A percentile compares a stretch with the other conserved stretches of the same genome.
Conservation (phyloP, 2,329 filamentous ascomycete genomes). For the Fusarium nanum region DNA sequence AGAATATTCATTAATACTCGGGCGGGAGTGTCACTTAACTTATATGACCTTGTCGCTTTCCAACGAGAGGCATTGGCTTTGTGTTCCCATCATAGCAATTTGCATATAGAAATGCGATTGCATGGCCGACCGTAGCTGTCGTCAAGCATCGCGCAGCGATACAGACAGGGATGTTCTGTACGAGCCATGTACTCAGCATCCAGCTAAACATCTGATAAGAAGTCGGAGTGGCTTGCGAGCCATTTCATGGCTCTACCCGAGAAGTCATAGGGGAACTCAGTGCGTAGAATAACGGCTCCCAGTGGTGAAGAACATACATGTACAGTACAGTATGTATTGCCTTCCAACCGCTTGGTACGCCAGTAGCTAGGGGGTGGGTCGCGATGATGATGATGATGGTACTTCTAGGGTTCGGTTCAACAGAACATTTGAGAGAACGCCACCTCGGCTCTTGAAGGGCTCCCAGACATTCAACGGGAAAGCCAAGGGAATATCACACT, state of each 20-base stretch:
- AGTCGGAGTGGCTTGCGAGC: slow-evolving; percentile 33
- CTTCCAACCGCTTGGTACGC: slow-evolving; percentile 34
- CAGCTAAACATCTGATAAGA: slow-evolving; percentile 16
- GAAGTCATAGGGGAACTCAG: slow-evolving; percentile 29
- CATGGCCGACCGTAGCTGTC: slow-evolving; percentile 26
- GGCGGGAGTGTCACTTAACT: slow-evolving; percentile 40
- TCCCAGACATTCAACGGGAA: slow-evolving; percentile 29
- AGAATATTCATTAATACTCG: neutral
- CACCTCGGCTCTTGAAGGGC: slow-evolving; percentile 47
- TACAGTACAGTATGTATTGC: slow-evolving; percentile 4
- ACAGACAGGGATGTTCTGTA: slow-evolving; percentile 33
- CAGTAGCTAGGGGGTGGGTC: slow-evolving; percentile 30
- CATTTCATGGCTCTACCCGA: slow-evolving; percentile 27
- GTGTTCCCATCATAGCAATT: slow-evolving; percentile 33
- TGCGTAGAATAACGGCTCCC: slow-evolving; percentile 9
- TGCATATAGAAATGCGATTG: slow-evolving; percentile 20
- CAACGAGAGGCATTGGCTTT: slow-evolving; percentile 13
- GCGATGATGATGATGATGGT: slow-evolving; percentile 39
- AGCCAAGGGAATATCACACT: slow-evolving; percentile 34
- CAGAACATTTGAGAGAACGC: slow-evolving; percentile 42
- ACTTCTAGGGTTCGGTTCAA: slow-evolving; percentile 42
- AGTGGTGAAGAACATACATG: neutral
- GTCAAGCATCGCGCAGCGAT: slow-evolving; percentile 30
- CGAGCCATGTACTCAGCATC: slow-evolving; percentile 30
- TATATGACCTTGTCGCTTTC: slow-evolving; percentile 35